Conservation (phyloP, 345 rosid genomes). For the Gossypium herbaceum region DNA sequence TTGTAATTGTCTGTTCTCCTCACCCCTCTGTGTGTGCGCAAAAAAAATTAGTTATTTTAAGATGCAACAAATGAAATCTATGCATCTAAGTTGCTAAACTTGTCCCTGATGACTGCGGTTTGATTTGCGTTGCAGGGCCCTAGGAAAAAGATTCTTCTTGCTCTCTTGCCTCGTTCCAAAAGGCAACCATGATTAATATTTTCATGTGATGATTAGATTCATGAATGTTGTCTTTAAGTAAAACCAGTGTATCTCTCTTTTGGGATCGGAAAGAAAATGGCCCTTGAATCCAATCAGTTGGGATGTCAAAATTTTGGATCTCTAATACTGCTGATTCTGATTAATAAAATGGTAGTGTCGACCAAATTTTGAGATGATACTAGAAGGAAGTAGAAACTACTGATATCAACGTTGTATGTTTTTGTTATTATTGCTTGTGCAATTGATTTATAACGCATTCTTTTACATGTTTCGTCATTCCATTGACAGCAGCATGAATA, state of each 20-base stretch:
- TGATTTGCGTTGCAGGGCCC: conserved; percentile 75
- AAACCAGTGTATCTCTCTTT: not conserved
- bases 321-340: conserved; percentile 3
- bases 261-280: not conserved
- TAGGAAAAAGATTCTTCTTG: conserved; percentile 87
- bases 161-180: conserved; percentile 52
- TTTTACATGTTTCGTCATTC: no score
- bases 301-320: not conserved
- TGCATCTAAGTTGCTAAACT: not conserved
- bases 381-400: no score
- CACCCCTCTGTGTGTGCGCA: not conserved
- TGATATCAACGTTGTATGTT: no score
- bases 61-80: not conserved
- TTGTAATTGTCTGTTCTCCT: not conserved
- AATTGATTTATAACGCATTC: no score
- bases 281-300: not conserved
- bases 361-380: no score
- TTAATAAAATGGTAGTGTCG: not conserved
- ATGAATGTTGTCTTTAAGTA: not conserved
- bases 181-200: conserved; percentile 27
- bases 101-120: conserved; percentile 11
- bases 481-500: no score
- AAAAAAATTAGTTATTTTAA: not conserved
- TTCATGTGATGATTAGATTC: not conserved
- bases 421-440: no score